Base-by-base conservation (phyloP, 2,329 filamentous ascomycete species). In the Thermomyces lanuginosus region DNA sequence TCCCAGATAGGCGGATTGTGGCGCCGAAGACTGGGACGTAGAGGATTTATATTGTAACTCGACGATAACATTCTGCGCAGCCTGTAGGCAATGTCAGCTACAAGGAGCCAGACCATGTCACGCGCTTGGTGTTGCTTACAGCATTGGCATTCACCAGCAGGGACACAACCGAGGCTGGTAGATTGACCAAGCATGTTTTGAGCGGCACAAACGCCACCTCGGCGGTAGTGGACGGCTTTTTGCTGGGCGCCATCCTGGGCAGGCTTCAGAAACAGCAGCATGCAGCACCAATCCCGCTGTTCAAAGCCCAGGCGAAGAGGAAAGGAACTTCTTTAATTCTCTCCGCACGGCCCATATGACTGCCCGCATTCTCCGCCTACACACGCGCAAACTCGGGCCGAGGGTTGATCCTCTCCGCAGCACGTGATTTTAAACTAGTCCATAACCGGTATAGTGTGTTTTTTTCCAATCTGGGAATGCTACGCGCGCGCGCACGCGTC, bases 41-140 rank as follows among this genome's bases (percentile, higher is more conserved):
- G 62, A 47, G 21, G 66, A 65, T 44, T 74, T 72, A 56, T 78
- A 92, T 49, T 66, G 77, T 37, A 98, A 67, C 57, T 98, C 89
- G 50, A 98, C 76, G 35, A 95, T 69, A 41, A 95, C 81, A 77
- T 95, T 92, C 58, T 98, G 89, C 17, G 79, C 81, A 33, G 84
- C 68, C 82, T 91, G 42, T 8, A 17, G 14, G 22, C 19, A 8
- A 20, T n/a, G 15, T 30, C 30, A 53, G 43, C 28, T 29, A 35
- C 24, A 35, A 31, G 10, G 22, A 13, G 17, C 16, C 16, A 22
- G 22, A 34, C n/a, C n/a, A n/a, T n/a, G n/a, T n/a, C n/a, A n/a
- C n/a, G n/a, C n/a, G n/a, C n/a, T n/a, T n/a, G n/a, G n/a, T n/a
- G n/a, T n/a, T 8, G 50, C 77, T 56, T 64, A 92, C 80, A 22